These are phyloP conservation scores for Boeremia lycopersici DNA, from an alignment of 2,329 filamentous ascomycete genomes.

Conservation along the genomic window DNA sequence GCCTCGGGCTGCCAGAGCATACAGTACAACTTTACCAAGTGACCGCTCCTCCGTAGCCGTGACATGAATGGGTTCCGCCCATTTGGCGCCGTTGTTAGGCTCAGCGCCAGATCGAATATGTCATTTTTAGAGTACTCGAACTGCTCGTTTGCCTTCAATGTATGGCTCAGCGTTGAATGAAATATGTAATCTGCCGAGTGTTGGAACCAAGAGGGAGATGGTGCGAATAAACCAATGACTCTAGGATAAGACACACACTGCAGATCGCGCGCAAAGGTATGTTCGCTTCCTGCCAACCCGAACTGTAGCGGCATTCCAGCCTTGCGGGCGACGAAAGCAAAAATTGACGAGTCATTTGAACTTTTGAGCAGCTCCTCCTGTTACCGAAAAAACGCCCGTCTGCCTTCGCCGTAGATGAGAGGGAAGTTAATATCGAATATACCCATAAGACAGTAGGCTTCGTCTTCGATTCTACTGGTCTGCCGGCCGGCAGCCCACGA, in stretches of 20 bases:
- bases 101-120: no score
- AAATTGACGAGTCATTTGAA: neutral
- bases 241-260: neutral
- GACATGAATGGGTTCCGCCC: neutral
- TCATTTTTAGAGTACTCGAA: no score
- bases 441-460: neutral
- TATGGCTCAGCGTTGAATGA: neutral
- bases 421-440: neutral
- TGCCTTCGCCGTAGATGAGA: no score
- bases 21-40: neutral
- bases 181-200: neutral
- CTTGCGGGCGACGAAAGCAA: neutral
- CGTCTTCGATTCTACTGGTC: neutral
- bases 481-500: neutral
- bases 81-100: neutral
- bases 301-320: no score
- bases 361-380: neutral
- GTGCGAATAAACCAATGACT: neutral
- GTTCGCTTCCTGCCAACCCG: no score
- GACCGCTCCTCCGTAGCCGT: neutral
- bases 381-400: neutral
- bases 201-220: neutral
- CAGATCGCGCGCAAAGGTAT: no score
- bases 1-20: neutral
- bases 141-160: no score